Base-by-base conservation (phyloP, 2,329 filamentous ascomycete species). In the Arachnopeziza araneosa region DNA sequence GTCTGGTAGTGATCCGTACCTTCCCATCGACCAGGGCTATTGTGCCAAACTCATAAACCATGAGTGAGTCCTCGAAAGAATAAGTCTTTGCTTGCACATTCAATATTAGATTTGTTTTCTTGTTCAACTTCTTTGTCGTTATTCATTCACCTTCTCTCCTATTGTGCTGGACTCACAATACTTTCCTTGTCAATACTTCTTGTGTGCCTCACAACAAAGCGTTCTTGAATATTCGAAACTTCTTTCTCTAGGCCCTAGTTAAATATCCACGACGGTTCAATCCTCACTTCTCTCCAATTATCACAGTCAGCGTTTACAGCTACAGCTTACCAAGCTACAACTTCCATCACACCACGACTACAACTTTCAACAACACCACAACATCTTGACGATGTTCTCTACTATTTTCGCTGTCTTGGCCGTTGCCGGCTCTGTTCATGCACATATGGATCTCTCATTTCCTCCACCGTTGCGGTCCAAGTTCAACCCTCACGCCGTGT, bases 371-470 rank as follows among this genome's bases (percentile, higher is more conserved):
- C 8, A 30, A 24, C 8, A 30, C 23, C 10, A 50, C 55, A 50
- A 8, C 24, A 23, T 26, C 22, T 30, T 56, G 23, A 56, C 24
- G 9, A 56, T 56, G 55, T 50, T 50, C 23, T 50, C 48, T 23
- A 24, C 24, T 50, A 17, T 32, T 2, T 23, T 48, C n/a, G 19
- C 49, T 19, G 24, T 60, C 32, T 50, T 63, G 23, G 32, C 54
- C 19, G 53, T 68, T 24, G 50, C 54, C 21, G 24, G 51, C 21
- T 49, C 51, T 17, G 36, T 57, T 24, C 48, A 52, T 19, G 66
- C 63, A 17, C 68, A 69, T 52, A 68, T 68, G 60, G 59, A 62
- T 24, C 58, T 68, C 52, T 61, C 50, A 5, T 65, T 56, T 23
- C 68, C 68, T 5, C 56, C 60, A 10, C 62, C 64, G 21, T 61